Evolutionary conservation across 129 eudicot genomes (phyloP), one percentile per base, ranked within the genome.

Genomic region (Pittosporum tobira): DNA sequence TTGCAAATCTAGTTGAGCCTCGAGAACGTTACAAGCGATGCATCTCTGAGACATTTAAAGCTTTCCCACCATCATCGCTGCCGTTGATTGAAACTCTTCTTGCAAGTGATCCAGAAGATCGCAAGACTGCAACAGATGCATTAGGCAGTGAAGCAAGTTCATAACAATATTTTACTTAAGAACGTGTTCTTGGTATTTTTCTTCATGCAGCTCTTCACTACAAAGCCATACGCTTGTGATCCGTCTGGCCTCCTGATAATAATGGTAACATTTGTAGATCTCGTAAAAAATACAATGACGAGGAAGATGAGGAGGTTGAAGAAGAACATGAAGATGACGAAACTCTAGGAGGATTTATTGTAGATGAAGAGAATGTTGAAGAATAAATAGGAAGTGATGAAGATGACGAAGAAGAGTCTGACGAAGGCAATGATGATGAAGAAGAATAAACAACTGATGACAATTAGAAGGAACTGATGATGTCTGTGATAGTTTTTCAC

Each of bases 1-100:
- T 81, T 69, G 90, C 95, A 63, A 86, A 87, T 3, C 65, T 86
- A 31, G 82, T 81, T 59, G 82, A 69, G 62, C 95, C 95, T 0
- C 87, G 84, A 51, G 87, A 86, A 21, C 79, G 90, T 5, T 86
- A 86, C 71, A 86, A 69, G 71, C 55, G 95, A 66, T 71, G 75
- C 72, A 76, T 86, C 48, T 60, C 73, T 20, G 84, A 79, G 67
- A 86, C 87, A 20, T 86, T 78, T 29, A 86, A 79, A 72, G 54
- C 73, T 56, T 82, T 86, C 60, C 90, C 95, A 11, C 53, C 79
- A 16, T 79, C 95, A 19, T 77, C 95, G 14, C 62, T 82, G 79
- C 85, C 90, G 8, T 51, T 86, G 51, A 86, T 86, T 66, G 95
- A 86, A 26, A 79, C 90, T 37, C 90, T 86, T 63, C 87, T 86